phyloP scores from a whole-genome alignment of 1,284 basidiomycete genomes.

The Anthracocystis panici-leucophaei region DNA sequence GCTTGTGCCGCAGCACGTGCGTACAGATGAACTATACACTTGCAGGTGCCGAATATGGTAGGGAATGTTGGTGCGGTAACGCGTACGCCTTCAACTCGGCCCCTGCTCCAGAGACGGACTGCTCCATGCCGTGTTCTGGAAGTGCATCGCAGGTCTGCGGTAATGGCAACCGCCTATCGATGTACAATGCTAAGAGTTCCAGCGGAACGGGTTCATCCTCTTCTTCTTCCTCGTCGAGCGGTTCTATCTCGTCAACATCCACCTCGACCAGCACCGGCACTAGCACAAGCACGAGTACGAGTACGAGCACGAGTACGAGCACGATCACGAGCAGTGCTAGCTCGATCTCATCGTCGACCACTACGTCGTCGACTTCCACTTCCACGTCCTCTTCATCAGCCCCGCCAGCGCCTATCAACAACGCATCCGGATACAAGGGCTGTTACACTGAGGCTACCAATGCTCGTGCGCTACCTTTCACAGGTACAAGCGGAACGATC shows the following conservation, averaged over 20 bases:
- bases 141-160: slow-evolving; percentile 78
- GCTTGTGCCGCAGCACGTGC: no score
- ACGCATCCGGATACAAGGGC: slow-evolving; percentile 16
- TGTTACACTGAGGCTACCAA: slow-evolving; percentile 18
- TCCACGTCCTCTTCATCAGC: background rate
- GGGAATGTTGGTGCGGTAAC: slow-evolving; percentile 75
- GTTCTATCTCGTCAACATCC: background rate
- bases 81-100: slow-evolving; percentile 74
- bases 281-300: no score
- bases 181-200: slow-evolving; percentile 72
- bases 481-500: background rate
- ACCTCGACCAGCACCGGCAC: background rate
- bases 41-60: slow-evolving; percentile 73
- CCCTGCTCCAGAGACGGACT: slow-evolving; percentile 72
- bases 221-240: background rate
- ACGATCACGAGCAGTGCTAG: background rate
- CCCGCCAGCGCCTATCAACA: background rate
- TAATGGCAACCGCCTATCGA: slow-evolving; percentile 77
- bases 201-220: background rate
- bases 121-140: slow-evolving; percentile 78
- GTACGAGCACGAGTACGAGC: no score
- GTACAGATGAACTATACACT: slow-evolving; percentile 69
- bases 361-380: background rate
- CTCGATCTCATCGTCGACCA: background rate
- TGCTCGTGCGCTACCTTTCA: slow-evolving; percentile 5